Base-by-base conservation (phyloP, 2,329 filamentous ascomycete genomes). In the Trichoderma oligosporum region DNA sequence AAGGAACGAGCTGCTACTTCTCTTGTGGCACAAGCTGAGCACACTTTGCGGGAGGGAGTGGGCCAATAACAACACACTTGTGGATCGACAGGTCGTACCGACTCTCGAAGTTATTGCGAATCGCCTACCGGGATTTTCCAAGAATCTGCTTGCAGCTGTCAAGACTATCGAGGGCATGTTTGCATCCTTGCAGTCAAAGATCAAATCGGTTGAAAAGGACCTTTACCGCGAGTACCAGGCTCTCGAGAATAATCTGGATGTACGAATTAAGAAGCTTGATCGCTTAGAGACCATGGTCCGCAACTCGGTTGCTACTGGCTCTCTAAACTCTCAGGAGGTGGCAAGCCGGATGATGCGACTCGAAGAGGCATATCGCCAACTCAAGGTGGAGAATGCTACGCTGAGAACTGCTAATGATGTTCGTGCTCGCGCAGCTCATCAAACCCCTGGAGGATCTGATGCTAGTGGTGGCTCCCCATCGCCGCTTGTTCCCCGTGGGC, bases 151-250 rank as follows among this genome's bases (percentile, higher is more conserved):
- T 41, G 83, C 86, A 1, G 93, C 93, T 0, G 82, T 97, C 61
- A 96, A 93, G 76, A 89, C 86, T 2, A 86, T 97, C 56, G 94
- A 97, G 76, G 78, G 80, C 16, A 84, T 96, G 62, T 79, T 97
- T 33, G 81, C 82, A 16, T 83, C 84, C 7, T 96, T 96, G 76
- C 88, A 89, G 66, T 78, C 81, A 36, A 87, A 90, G 59, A 89
- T 97, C 68, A 89, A 89, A 66, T 78, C 80, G 6, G 86, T 97
- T n/a, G 94, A 99, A 71, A 86, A 89, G 47, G 89, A 96, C 60
- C 75, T 97, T n/a, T 87, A 86, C 76, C 89, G 91, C 61, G 92
- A 97, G 67, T 97, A 97, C 67, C 89, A 95, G 66, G 83, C 82
- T 0, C 79, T 99, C 1, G 91, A 97, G 71, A 85, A 85, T 64